These are phyloP conservation scores for Suillus placidus DNA, from an alignment of 768 basidiomycete genomes.

Conservation along the genomic window DNA sequence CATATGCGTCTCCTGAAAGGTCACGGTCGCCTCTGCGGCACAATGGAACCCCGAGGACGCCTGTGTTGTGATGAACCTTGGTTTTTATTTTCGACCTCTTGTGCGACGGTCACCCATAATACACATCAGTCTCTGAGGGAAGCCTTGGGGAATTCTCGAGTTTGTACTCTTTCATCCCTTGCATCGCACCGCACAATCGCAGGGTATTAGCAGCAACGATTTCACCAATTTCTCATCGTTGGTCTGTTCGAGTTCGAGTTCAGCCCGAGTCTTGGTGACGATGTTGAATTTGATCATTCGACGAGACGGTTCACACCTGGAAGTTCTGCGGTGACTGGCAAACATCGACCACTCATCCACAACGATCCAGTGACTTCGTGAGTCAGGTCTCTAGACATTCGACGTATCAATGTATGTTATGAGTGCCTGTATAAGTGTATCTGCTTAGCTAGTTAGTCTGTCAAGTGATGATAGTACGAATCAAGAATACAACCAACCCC, in stretches of 20 bases:
- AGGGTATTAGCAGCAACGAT: background rate
- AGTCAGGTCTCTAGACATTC: background rate
- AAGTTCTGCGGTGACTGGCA: background rate
- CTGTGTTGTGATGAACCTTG: background rate
- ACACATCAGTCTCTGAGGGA: background rate
- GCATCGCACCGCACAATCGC: background rate
- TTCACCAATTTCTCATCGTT: background rate
- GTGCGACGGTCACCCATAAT: background rate
- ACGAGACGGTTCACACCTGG: background rate
- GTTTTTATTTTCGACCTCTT: background rate
- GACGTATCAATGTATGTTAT: background rate
- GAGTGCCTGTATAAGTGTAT: background rate
- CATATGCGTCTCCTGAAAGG: slow-evolving; percentile 2
- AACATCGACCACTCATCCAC: background rate
- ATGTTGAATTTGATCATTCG: background rate
- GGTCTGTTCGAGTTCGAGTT: background rate
- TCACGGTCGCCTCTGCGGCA: slow-evolving; percentile 4
- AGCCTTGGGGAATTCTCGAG: background rate
- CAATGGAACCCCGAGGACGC: background rate
- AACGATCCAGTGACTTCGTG: background rate
- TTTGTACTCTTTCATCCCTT: background rate
- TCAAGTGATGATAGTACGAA: background rate
- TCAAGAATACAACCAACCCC: background rate
- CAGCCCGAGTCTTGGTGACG: background rate
- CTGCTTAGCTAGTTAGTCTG: background rate